A percentile compares a stretch with the other conserved stretches of the same genome.
These are phyloP conservation scores for Suillus occidentalis DNA, from an alignment of 768 basidiomycete species.

Conservation along the genomic window DNA sequence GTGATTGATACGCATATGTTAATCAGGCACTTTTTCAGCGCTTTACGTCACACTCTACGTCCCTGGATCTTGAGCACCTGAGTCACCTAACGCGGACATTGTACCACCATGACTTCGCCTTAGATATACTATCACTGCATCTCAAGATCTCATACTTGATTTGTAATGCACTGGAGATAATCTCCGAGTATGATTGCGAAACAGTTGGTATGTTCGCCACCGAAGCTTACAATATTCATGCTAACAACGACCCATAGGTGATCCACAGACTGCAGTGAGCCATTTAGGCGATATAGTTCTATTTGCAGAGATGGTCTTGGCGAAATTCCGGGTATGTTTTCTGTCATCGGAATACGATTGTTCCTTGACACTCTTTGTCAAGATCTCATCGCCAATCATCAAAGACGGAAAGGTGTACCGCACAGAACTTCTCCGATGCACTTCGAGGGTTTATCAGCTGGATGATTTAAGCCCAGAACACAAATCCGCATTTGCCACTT, in stretches of 20 bases:
- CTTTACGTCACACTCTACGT: conserved; percentile 50
- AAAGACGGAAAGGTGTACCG: conserved; percentile 47
- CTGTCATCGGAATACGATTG: not conserved
- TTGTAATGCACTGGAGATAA: conserved; percentile 56
- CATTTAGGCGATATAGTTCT: conserved; percentile 80
- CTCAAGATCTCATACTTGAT: conserved; percentile 63
- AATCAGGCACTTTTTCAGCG: conserved; percentile 42
- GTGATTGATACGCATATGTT: not conserved
- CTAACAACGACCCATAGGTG: conserved; percentile 45
- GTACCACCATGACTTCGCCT: conserved; percentile 52
- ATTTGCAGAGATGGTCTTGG: conserved; percentile 64
- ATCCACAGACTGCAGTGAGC: conserved; percentile 79
- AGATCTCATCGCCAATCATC: conserved; percentile 50
- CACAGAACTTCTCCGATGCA: conserved; percentile 50
- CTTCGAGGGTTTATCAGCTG: conserved; percentile 41
- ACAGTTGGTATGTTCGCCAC: conserved; percentile 52
- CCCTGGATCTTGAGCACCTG: conserved; percentile 66
- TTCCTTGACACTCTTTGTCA: conserved; percentile 28
- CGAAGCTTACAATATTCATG: not conserved
- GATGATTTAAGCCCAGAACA: conserved; percentile 47
- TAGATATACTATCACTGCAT: conserved; percentile 74
- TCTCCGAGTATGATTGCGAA: conserved; percentile 78
- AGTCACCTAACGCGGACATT: conserved; percentile 71
- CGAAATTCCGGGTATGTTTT: conserved; percentile 59
- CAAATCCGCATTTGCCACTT: conserved; percentile 46